Percentiles rank a stretch among this genome's conserved stretches.
Conservation (phyloP, 306 rosid genomes). For the Gynostemma pentaphyllum region DNA sequence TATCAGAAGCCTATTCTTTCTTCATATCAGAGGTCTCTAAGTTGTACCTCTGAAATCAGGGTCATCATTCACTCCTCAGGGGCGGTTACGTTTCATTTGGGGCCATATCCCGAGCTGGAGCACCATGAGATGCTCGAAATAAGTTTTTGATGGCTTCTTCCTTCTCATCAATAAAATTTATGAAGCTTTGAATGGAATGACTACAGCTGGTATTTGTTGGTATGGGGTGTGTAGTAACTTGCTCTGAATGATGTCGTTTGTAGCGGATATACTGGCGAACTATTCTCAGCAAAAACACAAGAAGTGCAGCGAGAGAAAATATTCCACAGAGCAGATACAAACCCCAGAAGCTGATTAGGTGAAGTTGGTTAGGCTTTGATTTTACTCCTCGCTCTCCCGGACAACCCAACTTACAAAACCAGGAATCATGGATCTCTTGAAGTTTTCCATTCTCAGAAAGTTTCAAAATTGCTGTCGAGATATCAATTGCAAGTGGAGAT, state of each 20-base stretch:
- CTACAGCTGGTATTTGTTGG: slow-evolving; percentile 31
- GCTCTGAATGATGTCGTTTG: slow-evolving; percentile 30
- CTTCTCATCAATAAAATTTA: slow-evolving; percentile 63
- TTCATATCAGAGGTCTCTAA: not conserved
- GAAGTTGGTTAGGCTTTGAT: slow-evolving; percentile 47
- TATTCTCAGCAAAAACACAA: slow-evolving; percentile 40
- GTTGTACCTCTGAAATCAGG: not conserved
- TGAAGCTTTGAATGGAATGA: slow-evolving; percentile 38
- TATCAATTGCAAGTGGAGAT: slow-evolving; percentile 81
- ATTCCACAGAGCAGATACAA: slow-evolving; percentile 54
- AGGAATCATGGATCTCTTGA: slow-evolving; percentile 40
- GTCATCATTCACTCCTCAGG: not conserved
- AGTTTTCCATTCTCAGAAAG: slow-evolving; percentile 80
- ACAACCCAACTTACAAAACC: slow-evolving; percentile 85
- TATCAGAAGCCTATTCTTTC: not conserved
- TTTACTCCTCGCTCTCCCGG: slow-evolving; percentile 32
- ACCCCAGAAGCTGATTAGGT: slow-evolving; percentile 82
- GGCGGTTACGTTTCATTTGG: not conserved
- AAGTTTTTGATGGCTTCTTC: slow-evolving; percentile 80
- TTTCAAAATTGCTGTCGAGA: slow-evolving; percentile 76
- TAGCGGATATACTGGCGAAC: slow-evolving; percentile 43
- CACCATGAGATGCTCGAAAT: slow-evolving; percentile 14
- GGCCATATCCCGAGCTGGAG: not conserved
- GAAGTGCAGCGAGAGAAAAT: slow-evolving; percentile 29
- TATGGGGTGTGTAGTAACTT: slow-evolving; percentile 17